Base-by-base conservation (phyloP, 1,284 basidiomycete genomes). In the Ceratobasidium sp. region DNA sequence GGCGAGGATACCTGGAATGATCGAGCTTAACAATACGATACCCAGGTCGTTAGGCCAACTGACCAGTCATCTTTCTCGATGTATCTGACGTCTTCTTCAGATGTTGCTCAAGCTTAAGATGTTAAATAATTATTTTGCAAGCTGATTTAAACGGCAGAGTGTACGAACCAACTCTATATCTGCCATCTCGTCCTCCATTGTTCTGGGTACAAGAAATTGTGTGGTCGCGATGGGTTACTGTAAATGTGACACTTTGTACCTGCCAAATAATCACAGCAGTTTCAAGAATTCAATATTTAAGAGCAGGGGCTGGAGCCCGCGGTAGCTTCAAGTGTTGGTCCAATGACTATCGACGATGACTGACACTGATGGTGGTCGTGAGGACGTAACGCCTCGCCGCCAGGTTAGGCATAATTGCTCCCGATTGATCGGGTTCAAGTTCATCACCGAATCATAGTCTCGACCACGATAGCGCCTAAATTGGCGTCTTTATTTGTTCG, bases 51-150 rank as follows among this genome's bases (percentile, higher is more conserved):
- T n/a, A n/a, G 32, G 12, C 45, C 6, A 38, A 79, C 88, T 70
- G 79, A 92, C 90, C 85, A 73, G 86, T 92, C 91, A 93, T 92
- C 56, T 89, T 82, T 74, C 90, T 88, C 0, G 90, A 92, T 70
- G 91, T 90, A 74, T 90, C 90, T 27, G 85, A 84, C 0, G 91
- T 92, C 78, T 92, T 93, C 77, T 90, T 87, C 53, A 93, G 81
- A 76, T 93, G 92, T 78, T 93, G 91, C 79, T 93, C 90, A 10
- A 93, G 84, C 91, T 92, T 65, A 43, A 49, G 38, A 45, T 29
- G 29, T 25, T 31, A 53, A 17, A 53, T 13, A 3, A 57, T 72
- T n/a, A 57, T 72, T 65, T 17, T 20, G 53, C 32, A n/a, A 54
- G 8, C 55, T n/a, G 49, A 20, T 17, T n/a, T 54, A 17, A 12